Evolutionary conservation across 2,329 filamentous ascomycete species (phyloP).

Genomic region (Mycosphaerella arachidis): DNA sequence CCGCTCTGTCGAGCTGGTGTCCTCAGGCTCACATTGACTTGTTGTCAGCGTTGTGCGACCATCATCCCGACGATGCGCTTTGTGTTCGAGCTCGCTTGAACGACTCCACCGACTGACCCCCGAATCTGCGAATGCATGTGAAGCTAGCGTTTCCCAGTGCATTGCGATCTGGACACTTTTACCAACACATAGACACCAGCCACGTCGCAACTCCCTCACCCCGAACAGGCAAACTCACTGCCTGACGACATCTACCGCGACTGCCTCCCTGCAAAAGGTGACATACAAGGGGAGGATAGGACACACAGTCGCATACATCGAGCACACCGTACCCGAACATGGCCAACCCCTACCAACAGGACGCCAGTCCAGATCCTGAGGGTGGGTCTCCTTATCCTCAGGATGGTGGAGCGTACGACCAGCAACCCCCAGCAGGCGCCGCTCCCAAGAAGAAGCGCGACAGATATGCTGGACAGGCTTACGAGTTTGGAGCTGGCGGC

Average conservation of each 20-base stretch:
- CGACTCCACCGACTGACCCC: background rate
- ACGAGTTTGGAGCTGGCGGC: conserved; percentile 83
- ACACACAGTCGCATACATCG: background rate
- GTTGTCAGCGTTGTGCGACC: background rate
- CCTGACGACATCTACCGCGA: background rate
- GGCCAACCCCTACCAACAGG: conserved; percentile 18
- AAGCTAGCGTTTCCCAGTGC: background rate
- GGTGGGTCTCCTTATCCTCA: conserved; percentile 16
- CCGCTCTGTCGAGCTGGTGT: background rate
- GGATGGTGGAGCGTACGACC: conserved; percentile 23
- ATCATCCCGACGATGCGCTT: background rate
- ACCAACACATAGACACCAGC: background rate
- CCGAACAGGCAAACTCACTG: background rate
- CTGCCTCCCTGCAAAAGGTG: background rate
- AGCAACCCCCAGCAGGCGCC: conserved; percentile 21
- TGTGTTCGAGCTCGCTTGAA: background rate
- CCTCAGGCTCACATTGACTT: background rate
- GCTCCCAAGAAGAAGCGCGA: conserved; percentile 78
- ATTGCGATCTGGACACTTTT: background rate
- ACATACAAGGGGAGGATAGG: background rate
- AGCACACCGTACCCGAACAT: conserved; percentile 5
- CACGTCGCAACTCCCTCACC: background rate
- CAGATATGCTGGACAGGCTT: conserved; percentile 85
- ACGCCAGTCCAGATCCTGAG: conserved; percentile 14
- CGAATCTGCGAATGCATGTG: conserved; percentile 1